Evolutionary conservation across 169 alveolate genomes (phyloP), one percentile per base, ranked within the genome.

Genomic region (Besnoitia besnoiti): DNA sequence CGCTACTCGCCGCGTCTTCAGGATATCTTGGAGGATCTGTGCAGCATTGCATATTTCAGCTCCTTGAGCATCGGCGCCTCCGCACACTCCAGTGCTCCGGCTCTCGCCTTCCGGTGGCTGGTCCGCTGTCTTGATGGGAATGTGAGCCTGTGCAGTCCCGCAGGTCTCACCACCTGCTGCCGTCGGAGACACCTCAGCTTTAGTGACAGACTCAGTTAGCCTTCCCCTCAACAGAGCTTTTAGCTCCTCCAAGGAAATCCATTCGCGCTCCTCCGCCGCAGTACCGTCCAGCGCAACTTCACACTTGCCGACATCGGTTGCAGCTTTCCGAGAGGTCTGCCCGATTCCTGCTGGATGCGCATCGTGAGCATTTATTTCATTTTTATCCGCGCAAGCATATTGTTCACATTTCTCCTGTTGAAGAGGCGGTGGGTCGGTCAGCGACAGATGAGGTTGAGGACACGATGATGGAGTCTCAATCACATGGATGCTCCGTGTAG

Each of bases 1-100:
- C 19, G 87, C 87, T 12, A 77, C 59, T 77, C 47, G 87, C 40
- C 87, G 87, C 8, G 62, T n/a, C 47, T 44, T 39, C 33, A 77
- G 59, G 19, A 77, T 39, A 21, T 77, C 87, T 33, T 77, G 87
- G 37, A 77, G 87, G 16, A 77, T 35, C 59, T 14, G 59, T 8
- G 87, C 87, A 77, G 87, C 87, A 35, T 77, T 77, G 47, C 50
- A 40, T 39, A n/a, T 0, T 14, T 77, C 87, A 1, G 80, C 16
- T 33, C 47, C 80, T 7, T 0, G n/a, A 19, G 40, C 44, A 19
- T n/a, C 33, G 44, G 24, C 46, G 40, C 46, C 21, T 21, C 80
- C 80, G 42, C 24, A 0, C 12, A 16, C 42, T 24, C 77, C 77
- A 19, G n/a, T n/a, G n/a, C n/a, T n/a, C n/a, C n/a, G n/a, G n/a